Conservation (phyloP, 768 basidiomycete species). For the Kwoniella pini region DNA sequence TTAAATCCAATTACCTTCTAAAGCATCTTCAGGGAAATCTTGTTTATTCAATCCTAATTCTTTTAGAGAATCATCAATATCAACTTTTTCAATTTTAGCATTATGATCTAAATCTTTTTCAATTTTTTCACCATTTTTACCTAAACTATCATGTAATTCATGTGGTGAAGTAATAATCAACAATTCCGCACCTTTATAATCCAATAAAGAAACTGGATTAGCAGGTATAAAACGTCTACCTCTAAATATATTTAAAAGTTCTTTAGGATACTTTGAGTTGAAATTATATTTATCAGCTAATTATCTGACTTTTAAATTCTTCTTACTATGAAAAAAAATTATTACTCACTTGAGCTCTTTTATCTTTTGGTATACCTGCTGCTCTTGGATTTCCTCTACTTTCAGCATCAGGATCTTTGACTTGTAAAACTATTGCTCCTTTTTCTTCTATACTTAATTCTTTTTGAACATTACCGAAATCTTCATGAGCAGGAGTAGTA, state of each 20-base stretch:
- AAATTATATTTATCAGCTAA: no score
- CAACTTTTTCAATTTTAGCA: conserved; percentile 32
- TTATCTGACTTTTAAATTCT: no score
- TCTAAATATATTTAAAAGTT: conserved; percentile 35
- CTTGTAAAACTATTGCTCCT: conserved; percentile 40
- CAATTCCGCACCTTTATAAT: conserved; percentile 41
- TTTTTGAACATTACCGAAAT: conserved; percentile 45
- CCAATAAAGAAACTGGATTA: conserved; percentile 42
- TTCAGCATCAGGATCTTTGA: conserved; percentile 44
- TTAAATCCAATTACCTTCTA: conserved; percentile 48
- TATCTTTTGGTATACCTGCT: conserved; percentile 40
- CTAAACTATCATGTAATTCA: conserved; percentile 37
- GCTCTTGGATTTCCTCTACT: conserved; percentile 38
- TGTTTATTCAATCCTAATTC: conserved; percentile 45
- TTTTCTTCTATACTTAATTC: conserved; percentile 41
- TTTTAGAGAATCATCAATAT: conserved; percentile 40
- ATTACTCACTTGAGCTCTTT: conserved; percentile 37
- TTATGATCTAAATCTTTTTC: conserved; percentile 40
- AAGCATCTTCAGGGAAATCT: conserved; percentile 43
- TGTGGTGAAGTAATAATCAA: conserved; percentile 47
- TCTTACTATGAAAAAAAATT: no score
- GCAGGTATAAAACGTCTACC: conserved; percentile 40
- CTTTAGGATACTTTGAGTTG: conserved; percentile 41
- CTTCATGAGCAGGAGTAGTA: conserved; percentile 42
- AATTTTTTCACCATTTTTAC: conserved; percentile 42